phyloP scores from a whole-genome alignment of 345 rosid genomes.

The Bruguiera sexangula region DNA sequence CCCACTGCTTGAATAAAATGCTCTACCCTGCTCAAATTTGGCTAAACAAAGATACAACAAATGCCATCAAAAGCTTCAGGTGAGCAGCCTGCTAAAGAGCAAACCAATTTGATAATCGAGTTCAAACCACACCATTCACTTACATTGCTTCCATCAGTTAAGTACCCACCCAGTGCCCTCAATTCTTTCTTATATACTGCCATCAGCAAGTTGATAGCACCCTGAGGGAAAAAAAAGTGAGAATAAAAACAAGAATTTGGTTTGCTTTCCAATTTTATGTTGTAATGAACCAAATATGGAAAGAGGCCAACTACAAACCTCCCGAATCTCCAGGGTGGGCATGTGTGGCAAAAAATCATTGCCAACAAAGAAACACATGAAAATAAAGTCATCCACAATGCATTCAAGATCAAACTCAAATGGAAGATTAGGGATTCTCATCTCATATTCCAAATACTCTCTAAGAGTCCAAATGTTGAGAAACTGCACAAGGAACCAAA shows the following conservation, averaged over 20 bases:
- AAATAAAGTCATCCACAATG: conserved; percentile 87
- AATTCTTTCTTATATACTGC: conserved; percentile 86
- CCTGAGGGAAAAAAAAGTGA: conserved; percentile 37
- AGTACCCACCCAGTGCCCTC: conserved; percentile 53
- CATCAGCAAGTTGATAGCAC: conserved; percentile 85
- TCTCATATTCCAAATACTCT: conserved; percentile 84
- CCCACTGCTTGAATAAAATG: conserved; percentile 89
- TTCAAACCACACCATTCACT: conserved; percentile 1
- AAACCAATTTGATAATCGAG: neutral
- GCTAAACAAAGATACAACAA: conserved; percentile 44
- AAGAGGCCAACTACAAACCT: conserved; percentile 49
- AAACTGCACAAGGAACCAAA: conserved; percentile 48
- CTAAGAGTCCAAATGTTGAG: conserved; percentile 89
- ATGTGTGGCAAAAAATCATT: conserved; percentile 97
- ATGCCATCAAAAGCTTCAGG: too few species aligned
- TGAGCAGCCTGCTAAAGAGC: conserved; percentile 15
- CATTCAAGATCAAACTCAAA: conserved; percentile 60
- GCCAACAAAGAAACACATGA: conserved; percentile 96
- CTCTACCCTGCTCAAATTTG: conserved; percentile 68
- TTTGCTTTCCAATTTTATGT: neutral
- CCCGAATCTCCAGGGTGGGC: conserved; percentile 97
- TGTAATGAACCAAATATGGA: neutral
- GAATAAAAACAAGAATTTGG: neutral
- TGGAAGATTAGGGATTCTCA: conserved; percentile 53
- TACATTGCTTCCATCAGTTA: conserved; percentile 82